Percentiles rank a stretch among this genome's conserved stretches.
Evolutionary conservation across 164 flowering plant species (phyloP).

Genomic region (Kingdonia uniflora): DNA sequence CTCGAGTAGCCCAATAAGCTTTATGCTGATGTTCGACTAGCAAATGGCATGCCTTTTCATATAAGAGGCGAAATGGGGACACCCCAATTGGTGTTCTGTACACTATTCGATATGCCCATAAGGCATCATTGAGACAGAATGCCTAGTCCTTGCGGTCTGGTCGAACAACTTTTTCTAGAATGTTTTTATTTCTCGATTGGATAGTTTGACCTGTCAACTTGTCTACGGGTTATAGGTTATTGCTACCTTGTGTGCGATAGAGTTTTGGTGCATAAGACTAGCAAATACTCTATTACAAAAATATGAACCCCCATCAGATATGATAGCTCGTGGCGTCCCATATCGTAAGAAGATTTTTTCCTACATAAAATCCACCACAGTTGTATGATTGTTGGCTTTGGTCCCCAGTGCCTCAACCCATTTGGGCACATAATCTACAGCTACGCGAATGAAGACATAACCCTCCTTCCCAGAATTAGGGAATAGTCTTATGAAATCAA

Average conservation of each 20-base stretch:
- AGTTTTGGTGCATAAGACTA: neutral
- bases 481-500: too few relatives aligned
- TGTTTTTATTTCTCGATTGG: too few relatives aligned
- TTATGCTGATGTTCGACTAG: neutral
- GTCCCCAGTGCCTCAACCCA: too few relatives aligned
- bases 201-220: too few relatives aligned
- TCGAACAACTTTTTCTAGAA: neutral
- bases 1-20: conserved; percentile 1
- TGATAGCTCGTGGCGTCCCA: too few relatives aligned
- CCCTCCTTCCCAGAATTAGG: too few relatives aligned
- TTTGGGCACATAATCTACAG: neutral
- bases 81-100: conserved; percentile 1
- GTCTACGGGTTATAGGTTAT: neutral
- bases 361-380: neutral
- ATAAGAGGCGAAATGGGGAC: neutral
- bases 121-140: too few relatives aligned
- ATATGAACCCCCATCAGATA: neutral
- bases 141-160: neutral
- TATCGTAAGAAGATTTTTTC: neutral
- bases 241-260: neutral
- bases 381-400: too few relatives aligned
- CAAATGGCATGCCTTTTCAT: neutral
- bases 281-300: neutral
- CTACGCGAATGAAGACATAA: neutral
- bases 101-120: neutral